Base-by-base conservation (phyloP, 352 stramenopile species). In the Globisporangium alternatum region DNA sequence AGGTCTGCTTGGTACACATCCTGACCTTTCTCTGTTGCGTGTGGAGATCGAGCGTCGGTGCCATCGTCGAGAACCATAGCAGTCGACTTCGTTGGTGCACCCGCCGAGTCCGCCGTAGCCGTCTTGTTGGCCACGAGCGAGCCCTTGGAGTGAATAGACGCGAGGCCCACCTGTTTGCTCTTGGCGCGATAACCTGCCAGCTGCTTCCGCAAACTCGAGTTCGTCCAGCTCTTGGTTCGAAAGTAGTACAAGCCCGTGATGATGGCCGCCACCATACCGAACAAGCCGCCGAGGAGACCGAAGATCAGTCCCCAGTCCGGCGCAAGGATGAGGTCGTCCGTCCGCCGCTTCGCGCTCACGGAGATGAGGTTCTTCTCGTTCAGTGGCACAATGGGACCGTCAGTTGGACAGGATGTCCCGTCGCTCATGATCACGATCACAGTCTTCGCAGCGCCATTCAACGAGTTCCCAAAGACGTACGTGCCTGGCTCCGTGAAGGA, bases 391-490 rank as follows among this genome's bases (percentile, higher is more conserved):
- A 97, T 96, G 2, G 90, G 48, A 1, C 84, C 86, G 56, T 95
- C 85, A 0, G 87, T 95, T 0, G 85, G 82, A 51, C 88, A 96
- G 39, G 69, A 78, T 3, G 81, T 92, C 12, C 83, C 81, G 2
- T 72, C 43, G 13, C 79, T 74, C 85, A 97, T 96, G 22, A 97
- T 90, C 1, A 80, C 80, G 10, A 98, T 67, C n/a, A 98, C 77
- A 0, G 83, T 96, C 39, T 88, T 77, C 3, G 76, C 73, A 13
- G 70, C 75, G 5, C 67, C 39, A 53, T 95, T 90, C 12, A 91
- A 62, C 7, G 88, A 97, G 44, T 88, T 93, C 1, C 78, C 78
- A 57, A 98, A 97, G 5, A 97, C 89, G 54, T 98, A 97, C 19
- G 85, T 93, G 0, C 93, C 93, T 17, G 89, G 31, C 0, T 91